Evolutionary conservation across 371 early-diverging fungal species (phyloP).

Genomic region (Conidiobolus coronatus): DNA sequence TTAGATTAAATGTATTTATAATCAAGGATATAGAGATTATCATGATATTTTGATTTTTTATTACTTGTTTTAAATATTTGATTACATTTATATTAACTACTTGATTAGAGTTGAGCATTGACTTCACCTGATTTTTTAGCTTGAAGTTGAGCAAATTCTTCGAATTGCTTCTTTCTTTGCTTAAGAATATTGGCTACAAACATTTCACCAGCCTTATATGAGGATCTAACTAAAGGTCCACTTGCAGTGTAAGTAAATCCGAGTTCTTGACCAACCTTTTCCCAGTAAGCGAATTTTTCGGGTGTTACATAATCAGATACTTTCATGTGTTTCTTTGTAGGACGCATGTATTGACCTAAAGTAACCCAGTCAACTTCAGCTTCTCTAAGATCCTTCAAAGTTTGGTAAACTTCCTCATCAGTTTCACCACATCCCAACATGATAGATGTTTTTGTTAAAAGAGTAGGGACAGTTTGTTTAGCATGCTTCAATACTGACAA

Average conservation of each 20-base stretch:
- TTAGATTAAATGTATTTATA: no score
- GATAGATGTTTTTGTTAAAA: constrained; percentile 90
- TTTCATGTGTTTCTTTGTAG: constrained; percentile 96
- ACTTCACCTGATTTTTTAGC: not conserved
- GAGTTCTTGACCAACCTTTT: constrained; percentile 48
- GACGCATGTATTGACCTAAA: constrained; percentile 97
- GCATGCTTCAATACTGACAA: constrained; percentile 70
- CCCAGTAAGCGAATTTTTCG: constrained; percentile 81
- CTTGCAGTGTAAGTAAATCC: constrained; percentile 91
- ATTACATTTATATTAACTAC: no score
- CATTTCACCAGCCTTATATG: constrained; percentile 96
- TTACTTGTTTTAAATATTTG: no score
- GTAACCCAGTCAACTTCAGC: constrained; percentile 87
- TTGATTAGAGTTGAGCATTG: no score
- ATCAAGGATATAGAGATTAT: no score
- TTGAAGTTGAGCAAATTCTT: constrained; percentile 9
- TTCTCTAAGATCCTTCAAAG: constrained; percentile 64
- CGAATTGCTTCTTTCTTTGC: constrained; percentile 15
- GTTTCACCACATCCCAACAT: constrained; percentile 96
- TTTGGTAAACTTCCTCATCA: constrained; percentile 73
- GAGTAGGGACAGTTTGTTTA: constrained; percentile 43
- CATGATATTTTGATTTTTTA: no score
- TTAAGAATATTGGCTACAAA: constrained; percentile 74
- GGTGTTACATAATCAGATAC: constrained; percentile 85
- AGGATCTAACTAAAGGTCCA: constrained; percentile 87